These are phyloP conservation scores for Aspergillus phoenicis DNA, from an alignment of 2,329 filamentous ascomycete species.

Conservation along the genomic window DNA sequence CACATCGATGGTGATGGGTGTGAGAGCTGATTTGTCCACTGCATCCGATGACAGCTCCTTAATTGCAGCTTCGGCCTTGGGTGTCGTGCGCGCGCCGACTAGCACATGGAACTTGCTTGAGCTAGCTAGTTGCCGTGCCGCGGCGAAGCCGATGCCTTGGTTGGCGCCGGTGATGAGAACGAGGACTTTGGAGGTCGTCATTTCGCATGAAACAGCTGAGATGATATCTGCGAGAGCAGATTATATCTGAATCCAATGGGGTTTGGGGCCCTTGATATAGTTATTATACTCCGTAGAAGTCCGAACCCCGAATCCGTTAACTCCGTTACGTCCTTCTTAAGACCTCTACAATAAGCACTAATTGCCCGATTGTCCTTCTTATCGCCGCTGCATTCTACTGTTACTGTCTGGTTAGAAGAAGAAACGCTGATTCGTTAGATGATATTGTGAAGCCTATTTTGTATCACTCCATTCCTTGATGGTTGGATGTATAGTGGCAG, in stretches of 20 bases:
- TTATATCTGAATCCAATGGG: not conserved
- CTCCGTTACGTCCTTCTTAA: not conserved
- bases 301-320: not conserved
- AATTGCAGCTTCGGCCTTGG: slow-evolving; percentile 5
- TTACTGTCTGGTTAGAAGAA: too few relatives aligned
- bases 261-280: not conserved
- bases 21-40: not conserved
- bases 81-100: slow-evolving; percentile 4
- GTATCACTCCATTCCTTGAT: too few relatives aligned
- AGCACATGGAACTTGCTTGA: slow-evolving; percentile 8
- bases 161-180: slow-evolving; percentile 12
- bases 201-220: not conserved
- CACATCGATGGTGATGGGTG: slow-evolving; percentile 5
- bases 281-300: not conserved
- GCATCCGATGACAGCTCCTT: not conserved
- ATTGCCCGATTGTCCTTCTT: not conserved
- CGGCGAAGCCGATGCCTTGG: slow-evolving; percentile 7
- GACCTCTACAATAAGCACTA: not conserved
- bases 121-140: not conserved
- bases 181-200: not conserved
- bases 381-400: too few relatives aligned
- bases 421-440: too few relatives aligned
- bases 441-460: too few relatives aligned
- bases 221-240: too few relatives aligned
- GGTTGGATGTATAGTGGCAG: too few relatives aligned